phyloP scores from a whole-genome alignment of 305 asterid species.

The Rubia occidens region DNA sequence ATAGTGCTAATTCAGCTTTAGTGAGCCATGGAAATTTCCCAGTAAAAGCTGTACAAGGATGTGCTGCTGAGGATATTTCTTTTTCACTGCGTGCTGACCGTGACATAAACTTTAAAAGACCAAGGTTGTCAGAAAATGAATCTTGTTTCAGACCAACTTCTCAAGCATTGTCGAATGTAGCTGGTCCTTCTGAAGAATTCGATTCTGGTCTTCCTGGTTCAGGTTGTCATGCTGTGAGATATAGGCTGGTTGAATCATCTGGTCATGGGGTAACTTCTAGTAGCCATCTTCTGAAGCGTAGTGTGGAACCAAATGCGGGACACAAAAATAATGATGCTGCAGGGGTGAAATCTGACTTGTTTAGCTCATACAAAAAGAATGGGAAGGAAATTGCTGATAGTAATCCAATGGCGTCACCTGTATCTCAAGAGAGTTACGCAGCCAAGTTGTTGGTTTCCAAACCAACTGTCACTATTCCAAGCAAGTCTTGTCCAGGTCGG shows the following conservation, averaged over 20 bases:
- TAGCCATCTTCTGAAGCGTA: conserved; percentile 42
- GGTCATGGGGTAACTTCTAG: conserved; percentile 47
- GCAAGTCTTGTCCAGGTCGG: conserved; percentile 31
- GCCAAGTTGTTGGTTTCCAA: conserved; percentile 47
- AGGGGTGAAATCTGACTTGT: conserved; percentile 29
- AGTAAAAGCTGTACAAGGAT: conserved; percentile 26
- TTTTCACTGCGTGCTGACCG: conserved; percentile 23
- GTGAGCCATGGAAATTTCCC: conserved; percentile 31
- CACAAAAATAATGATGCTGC: conserved; percentile 31
- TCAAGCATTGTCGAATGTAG: conserved; percentile 27
- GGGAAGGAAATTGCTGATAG: conserved; percentile 35
- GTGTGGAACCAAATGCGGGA: conserved; percentile 26
- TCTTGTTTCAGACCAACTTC: conserved; percentile 31
- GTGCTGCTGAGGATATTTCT: conserved; percentile 27
- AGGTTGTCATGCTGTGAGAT: conserved; percentile 29
- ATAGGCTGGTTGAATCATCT: conserved; percentile 71
- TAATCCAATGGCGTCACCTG: conserved; percentile 56
- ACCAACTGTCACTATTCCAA: conserved; percentile 32
- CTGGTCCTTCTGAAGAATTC: conserved; percentile 37
- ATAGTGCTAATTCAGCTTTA: conserved; percentile 42
- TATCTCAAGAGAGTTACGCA: conserved; percentile 81
- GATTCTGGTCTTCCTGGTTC: conserved; percentile 33
- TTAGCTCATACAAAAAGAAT: conserved; percentile 38
- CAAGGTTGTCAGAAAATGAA: conserved; percentile 33
- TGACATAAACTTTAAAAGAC: conserved; percentile 18